phyloP scores from a whole-genome alignment of 2,329 filamentous ascomycete species.

The Colletotrichum incanum region DNA sequence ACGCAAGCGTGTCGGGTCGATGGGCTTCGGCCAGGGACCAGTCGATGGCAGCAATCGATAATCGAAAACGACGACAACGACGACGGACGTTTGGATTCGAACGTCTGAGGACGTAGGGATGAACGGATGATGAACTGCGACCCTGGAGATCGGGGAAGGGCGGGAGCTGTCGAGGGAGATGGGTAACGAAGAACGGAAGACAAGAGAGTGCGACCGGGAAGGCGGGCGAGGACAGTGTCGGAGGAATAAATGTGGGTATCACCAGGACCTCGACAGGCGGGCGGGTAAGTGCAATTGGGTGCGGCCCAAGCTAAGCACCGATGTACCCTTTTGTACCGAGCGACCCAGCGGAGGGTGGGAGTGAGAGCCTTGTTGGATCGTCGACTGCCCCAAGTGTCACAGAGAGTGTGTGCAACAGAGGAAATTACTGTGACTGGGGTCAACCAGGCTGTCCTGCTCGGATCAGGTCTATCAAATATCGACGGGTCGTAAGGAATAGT shows the following conservation, averaged over 20 bases:
- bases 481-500: background rate
- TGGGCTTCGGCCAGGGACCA: conserved; percentile 2
- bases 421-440: background rate
- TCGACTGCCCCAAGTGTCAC: conserved; percentile 12
- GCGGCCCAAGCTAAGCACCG: conserved; percentile 29
- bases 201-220: conserved; percentile 41
- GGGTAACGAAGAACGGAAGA: conserved; percentile 41
- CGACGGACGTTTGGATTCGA: background rate
- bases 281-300: conserved; percentile 38
- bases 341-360: conserved; percentile 17
- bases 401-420: conserved; percentile 14
- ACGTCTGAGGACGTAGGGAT: conserved; percentile 28
- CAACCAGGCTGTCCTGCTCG: conserved; percentile 8
- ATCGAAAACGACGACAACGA: background rate
- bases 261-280: conserved; percentile 38
- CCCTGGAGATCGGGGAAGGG: conserved; percentile 29
- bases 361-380: conserved; percentile 30
- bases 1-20: conserved; percentile 16
- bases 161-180: conserved; percentile 42
- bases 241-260: conserved; percentile 43
- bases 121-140: conserved; percentile 29
- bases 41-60: conserved; percentile 9
- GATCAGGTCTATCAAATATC: conserved; percentile 12
- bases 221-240: conserved; percentile 43
- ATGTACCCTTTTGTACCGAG: conserved; percentile 23